Evolutionary conservation across 1,284 basidiomycete species (phyloP), one percentile per base, ranked within the genome.

Genomic region (Apiotrichum montevideense): DNA sequence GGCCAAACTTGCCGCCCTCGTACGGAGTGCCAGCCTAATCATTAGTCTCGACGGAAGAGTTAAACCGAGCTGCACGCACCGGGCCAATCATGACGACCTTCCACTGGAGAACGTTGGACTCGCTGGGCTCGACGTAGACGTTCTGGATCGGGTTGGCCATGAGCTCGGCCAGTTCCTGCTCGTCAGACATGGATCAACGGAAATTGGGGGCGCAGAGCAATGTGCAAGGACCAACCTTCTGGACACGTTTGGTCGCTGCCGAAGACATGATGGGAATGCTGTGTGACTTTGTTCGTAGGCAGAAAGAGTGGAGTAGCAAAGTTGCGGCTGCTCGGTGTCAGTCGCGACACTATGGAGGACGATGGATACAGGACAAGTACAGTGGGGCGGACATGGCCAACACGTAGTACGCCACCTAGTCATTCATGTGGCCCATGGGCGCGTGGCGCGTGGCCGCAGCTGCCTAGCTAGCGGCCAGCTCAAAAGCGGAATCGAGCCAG

Each of bases 51-150:
- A 34, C 9, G 4, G n/a, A 11, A 29, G 21, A 14, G 37, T 8
- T n/a, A 1, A 11, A 15, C 10, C 14, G 41, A 6, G 10, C 14
- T 6, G n/a, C 6, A 49, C 47, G 9, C 32, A 92, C 90, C 46
- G 84, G 81, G 55, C 87, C 90, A 65, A 83, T 85, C 63, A 94
- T 85, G 13, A 80, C 72, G 57, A 90, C 88, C 58, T 84, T 82
- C 91, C 90, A 93, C 59, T 83, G 75, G 58, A 86, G 83, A 29
- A 92, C 56, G 73, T 92, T 90, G 64, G 83, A 83, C 14, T 90
- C 90, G 48, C 82, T 78, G 1, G 84, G 79, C 40, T 84, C 80
- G 5, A 87, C 84, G 1, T 76, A 76, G 52, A 93, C 71, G 29
- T 83, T 84, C 82, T 87, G 49, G 13, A 73, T 59, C n/a, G 77